phyloP scores from a whole-genome alignment of 2,329 filamentous ascomycete species.

The Xenoacremonium recifei region DNA sequence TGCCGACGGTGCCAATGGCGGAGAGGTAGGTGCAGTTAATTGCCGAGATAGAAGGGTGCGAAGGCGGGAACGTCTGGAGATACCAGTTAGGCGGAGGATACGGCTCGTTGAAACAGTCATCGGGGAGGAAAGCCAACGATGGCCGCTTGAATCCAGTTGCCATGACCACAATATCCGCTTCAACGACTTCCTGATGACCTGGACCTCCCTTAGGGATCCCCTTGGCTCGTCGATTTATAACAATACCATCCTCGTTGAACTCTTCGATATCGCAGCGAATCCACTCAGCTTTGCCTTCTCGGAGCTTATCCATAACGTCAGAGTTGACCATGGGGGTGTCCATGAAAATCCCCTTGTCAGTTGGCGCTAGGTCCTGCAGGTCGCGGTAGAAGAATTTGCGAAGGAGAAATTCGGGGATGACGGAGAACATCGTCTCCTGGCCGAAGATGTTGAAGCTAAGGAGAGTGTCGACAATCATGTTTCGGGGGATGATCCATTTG shows the following conservation, averaged over 20 bases:
- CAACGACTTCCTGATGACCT: slow-evolving; percentile 62
- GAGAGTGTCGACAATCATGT: slow-evolving; percentile 69
- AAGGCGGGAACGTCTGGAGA: slow-evolving; percentile 78
- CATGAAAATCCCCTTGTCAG: slow-evolving; percentile 71
- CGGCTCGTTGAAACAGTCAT: slow-evolving; percentile 68
- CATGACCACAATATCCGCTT: slow-evolving; percentile 77
- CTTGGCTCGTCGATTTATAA: slow-evolving; percentile 68
- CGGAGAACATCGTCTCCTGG: slow-evolving; percentile 71
- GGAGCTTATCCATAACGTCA: slow-evolving; percentile 73
- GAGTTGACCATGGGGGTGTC: slow-evolving; percentile 88
- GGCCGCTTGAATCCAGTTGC: slow-evolving; percentile 81
- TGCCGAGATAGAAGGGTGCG: slow-evolving; percentile 69
- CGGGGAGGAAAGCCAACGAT: slow-evolving; percentile 69
- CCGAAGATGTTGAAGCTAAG: slow-evolving; percentile 78
- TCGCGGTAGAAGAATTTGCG: slow-evolving; percentile 82
- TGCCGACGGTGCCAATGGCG: slow-evolving; percentile 78
- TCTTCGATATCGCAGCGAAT: slow-evolving; percentile 74
- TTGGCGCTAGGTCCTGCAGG: slow-evolving; percentile 69
- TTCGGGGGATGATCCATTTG: slow-evolving; percentile 86
- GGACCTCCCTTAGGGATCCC: slow-evolving; percentile 76
- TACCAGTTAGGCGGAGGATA: slow-evolving; percentile 83
- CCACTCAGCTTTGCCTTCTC: slow-evolving; percentile 72
- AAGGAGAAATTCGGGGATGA: slow-evolving; percentile 74
- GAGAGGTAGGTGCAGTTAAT: slow-evolving; percentile 83
- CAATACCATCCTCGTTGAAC: slow-evolving; percentile 62